Percentiles rank a stretch among this genome's conserved stretches.
phyloP scores from a whole-genome alignment of 306 rosid species.

The Castanea mollissima region DNA sequence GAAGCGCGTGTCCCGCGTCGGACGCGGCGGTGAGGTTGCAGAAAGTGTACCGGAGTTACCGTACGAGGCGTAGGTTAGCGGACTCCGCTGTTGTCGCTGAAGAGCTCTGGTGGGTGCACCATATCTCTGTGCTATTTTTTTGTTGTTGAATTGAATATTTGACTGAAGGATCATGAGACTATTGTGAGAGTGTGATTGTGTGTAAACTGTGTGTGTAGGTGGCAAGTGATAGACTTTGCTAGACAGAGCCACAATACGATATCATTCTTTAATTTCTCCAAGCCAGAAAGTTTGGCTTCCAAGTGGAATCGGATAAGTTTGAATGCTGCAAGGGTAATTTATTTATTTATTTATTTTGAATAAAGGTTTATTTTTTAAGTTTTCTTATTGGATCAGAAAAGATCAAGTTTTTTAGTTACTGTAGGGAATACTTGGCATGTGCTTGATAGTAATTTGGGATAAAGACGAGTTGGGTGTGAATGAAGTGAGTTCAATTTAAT shows the following conservation, averaged over 20 bases:
- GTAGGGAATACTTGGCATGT: background rate
- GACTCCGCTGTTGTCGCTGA: constrained; percentile 94
- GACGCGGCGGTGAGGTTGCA: constrained; percentile 68
- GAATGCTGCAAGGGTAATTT: constrained; percentile 79
- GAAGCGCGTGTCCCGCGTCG: constrained; percentile 10
- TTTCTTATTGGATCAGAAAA: background rate
- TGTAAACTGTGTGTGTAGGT: constrained; percentile 44
- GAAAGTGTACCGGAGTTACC: constrained; percentile 81
- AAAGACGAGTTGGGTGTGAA: constrained; percentile 8
- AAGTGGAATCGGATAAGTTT: constrained; percentile 66
- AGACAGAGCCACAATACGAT: constrained; percentile 70
- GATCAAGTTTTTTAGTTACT: background rate
- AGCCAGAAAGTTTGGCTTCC: constrained; percentile 59
- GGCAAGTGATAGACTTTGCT: constrained; percentile 78
- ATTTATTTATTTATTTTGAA: background rate
- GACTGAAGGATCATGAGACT: no score
- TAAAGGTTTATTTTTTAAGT: background rate
- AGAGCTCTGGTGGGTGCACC: constrained; percentile 67
- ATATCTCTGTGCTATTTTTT: background rate
- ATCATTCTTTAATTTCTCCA: constrained; percentile 69
- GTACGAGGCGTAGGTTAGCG: constrained; percentile 85
- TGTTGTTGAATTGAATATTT: background rate
- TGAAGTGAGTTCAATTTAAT: background rate
- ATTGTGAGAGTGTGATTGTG: no score
- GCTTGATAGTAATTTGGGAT: background rate